Evolutionary conservation across 1,139 yeast species (phyloP), one percentile per base, ranked within the genome.

Genomic region (Blastobotrys apis): DNA sequence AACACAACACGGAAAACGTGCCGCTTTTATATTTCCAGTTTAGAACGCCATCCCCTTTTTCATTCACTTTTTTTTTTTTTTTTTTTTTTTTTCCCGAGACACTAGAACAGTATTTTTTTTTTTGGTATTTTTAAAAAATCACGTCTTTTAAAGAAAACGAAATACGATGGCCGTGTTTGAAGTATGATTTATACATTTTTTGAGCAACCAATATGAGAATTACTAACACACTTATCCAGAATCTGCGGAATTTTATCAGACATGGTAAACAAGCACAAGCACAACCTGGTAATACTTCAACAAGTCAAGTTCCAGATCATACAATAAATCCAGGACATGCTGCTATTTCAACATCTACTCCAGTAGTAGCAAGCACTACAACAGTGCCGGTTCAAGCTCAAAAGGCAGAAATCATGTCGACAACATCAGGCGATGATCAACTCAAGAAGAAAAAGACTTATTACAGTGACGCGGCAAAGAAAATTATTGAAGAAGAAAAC

Each of bases 231-330:
- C 20, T 34, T 25, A 22, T 17, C 23, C 59, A 75, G 73, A 84
- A 84, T 60, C 69, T 84, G 49, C 81, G 81, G 64, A 86, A 87
- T 55, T 83, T 84, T 60, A 84, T 85, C 49, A 80, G 94, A 56
- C 94, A 84, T 56, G 94, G 95, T 27, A 82, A 78, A 56, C 86
- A 84, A 60, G 94, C 94, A 50, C 65, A 58, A 40, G 53, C 39
- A 6, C 35, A 29, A 33, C 29, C 32, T 15, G 17, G 33, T 6
- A 13, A 31, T 22, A 35, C 17, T 23, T 25, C 23, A 9, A n/a
- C 22, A 13, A 25, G 22, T 34, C 5, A 29, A 5, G 16, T 12
- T 15, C 13, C 32, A 9, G 32, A 12, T 29, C 13, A n/a, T n/a
- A n/a, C n/a, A n/a, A n/a, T n/a, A n/a, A n/a, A n/a, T n/a, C n/a